Evolutionary conservation across 1,284 basidiomycete genomes (phyloP), one percentile per base, ranked within the genome.

Genomic region (Stygiomarasmius scandens): DNA sequence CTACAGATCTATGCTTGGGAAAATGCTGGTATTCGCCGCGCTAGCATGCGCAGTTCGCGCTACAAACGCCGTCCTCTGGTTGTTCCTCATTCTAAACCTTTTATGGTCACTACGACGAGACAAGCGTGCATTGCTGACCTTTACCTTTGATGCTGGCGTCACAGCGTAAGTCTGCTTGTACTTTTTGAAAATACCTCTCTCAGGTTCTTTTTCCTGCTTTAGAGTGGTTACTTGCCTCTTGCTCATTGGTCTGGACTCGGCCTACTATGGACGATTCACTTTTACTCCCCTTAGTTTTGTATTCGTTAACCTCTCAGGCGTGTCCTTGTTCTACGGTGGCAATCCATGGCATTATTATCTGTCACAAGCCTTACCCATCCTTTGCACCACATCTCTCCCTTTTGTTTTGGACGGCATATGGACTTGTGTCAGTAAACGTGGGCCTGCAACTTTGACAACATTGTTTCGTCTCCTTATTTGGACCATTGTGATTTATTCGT

Each of bases 251-350:
- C 54, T 90, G 43, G 95, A 96, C 67, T 83, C 86, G 0, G 53
- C 78, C 8, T 95, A 91, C 74, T 93, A 93, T 66, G 77, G 80
- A 14, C 73, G 70, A 36, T 73, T 82, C 0, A 92, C 89, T 0
- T 83, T 96, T 63, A 92, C 95, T 0, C 83, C 93, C 1, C 72
- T 91, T 47, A 94, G 93, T 68, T 92, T 99, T 68, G 67, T 97
- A 25, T 74, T 79, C 43, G 87, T 89, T 47, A 96, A 97, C 67
- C 75, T 93, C 0, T 90, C 90, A 1, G 79, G 85, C 2, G 81
- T 98, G 19, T 96, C 97, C 0, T 75, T 89, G n/a, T 98, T 98
- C 70, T 99, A 99, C 69, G 97, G 97, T n/a, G 74, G 80, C 2
- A 93, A 86, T 60, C 75, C 90, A 0, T 91, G 87, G 85, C 90